These are phyloP conservation scores for Hymenoscyphus fructigenus DNA, from an alignment of 2,329 filamentous ascomycete species.

Conservation along the genomic window DNA sequence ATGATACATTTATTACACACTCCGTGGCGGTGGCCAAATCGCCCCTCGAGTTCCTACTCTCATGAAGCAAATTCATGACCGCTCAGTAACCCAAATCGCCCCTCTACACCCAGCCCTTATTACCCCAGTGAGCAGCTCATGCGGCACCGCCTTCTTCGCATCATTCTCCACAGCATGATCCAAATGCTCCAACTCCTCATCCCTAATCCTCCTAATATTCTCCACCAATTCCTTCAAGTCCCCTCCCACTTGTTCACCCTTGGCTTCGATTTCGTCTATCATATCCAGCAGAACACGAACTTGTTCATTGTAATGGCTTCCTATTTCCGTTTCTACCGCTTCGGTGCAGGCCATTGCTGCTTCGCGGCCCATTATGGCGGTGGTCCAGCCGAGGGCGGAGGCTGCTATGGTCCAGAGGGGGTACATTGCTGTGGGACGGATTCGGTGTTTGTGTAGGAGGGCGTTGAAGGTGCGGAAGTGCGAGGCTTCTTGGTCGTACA, in stretches of 20 bases:
- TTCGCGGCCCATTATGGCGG: conserved; percentile 83
- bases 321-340: conserved; percentile 97
- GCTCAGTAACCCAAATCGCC: conserved; percentile 89
- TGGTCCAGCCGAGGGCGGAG: conserved; percentile 82
- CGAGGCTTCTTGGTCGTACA: conserved; percentile 93
- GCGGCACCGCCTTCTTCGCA: conserved; percentile 83
- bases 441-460: conserved; percentile 79
- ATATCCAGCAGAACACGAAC: conserved; percentile 80
- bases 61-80: conserved; percentile 46
- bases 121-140: conserved; percentile 82
- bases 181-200: conserved; percentile 95
- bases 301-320: conserved; percentile 91
- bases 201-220: conserved; percentile 79
- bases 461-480: conserved; percentile 85
- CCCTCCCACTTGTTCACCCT: conserved; percentile 76
- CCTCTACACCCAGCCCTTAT: conserved; percentile 89
- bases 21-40: too few species aligned
- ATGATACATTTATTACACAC: conserved; percentile 1
- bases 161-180: conserved; percentile 95
- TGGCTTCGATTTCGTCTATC: conserved; percentile 70
- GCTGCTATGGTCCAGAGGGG: conserved; percentile 84
- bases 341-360: conserved; percentile 99
- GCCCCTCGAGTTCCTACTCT: background rate
- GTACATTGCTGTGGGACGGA: conserved; percentile 90
- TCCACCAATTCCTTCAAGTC: conserved; percentile 72